Conservation (phyloP, 2,329 filamentous ascomycete species). For the Penicillium sp. region DNA sequence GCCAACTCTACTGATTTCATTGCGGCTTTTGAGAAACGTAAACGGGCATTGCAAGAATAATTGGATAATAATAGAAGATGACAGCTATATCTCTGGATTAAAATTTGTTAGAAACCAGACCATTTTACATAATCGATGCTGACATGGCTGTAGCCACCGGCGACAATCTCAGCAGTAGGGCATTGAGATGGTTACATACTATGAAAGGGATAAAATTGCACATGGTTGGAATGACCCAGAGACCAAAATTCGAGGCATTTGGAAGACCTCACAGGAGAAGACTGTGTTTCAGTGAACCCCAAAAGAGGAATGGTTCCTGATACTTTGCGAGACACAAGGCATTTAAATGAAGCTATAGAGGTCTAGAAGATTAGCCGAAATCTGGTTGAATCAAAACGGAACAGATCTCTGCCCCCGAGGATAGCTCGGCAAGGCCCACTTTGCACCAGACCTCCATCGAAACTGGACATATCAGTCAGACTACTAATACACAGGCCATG, state of each 20-base stretch:
- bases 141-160: constrained; percentile 49
- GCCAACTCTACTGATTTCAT: not conserved
- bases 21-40: not conserved
- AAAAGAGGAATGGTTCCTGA: not conserved
- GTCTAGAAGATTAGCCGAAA: not conserved
- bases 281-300: not conserved
- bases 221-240: not conserved
- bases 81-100: not conserved
- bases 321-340: not conserved
- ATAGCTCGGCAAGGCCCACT: not conserved
- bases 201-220: not conserved
- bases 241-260: not conserved
- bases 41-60: not conserved
- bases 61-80: not conserved
- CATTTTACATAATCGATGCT: not conserved
- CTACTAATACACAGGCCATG: no score
- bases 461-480: not conserved
- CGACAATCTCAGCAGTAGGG: constrained; percentile 48
- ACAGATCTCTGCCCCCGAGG: not conserved
- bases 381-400: not conserved
- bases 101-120: not conserved
- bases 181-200: constrained; percentile 39
- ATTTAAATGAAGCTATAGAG: not conserved
- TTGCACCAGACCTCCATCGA: not conserved
- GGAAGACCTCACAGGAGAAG: not conserved